These are phyloP conservation scores for Grosmannia serpens DNA, from an alignment of 2,329 filamentous ascomycete species.

Conservation along the genomic window DNA sequence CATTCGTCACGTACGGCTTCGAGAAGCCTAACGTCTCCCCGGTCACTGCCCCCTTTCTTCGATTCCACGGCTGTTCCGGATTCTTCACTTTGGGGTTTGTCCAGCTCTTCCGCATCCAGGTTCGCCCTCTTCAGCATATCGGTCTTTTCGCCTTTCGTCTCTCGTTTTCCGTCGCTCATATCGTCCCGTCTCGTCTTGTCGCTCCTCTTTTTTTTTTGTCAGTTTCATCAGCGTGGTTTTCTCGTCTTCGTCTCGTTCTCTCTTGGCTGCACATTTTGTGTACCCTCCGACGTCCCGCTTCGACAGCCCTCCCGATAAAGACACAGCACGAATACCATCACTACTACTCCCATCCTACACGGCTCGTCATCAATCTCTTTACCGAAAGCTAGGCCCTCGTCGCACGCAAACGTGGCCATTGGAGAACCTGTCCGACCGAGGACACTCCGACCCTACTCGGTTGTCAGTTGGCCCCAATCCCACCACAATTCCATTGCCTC, in stretches of 20 bases:
- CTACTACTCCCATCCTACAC: background rate
- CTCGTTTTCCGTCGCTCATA: background rate
- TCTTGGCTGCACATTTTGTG: background rate
- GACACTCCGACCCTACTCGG: background rate
- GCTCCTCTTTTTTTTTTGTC: background rate
- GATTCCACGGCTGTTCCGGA: background rate
- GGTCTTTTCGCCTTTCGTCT: background rate
- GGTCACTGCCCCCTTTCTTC: background rate
- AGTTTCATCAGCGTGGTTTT: background rate
- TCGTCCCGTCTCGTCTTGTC: background rate
- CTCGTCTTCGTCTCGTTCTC: slow-evolving; percentile 1
- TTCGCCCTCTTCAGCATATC: background rate
- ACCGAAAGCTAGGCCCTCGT: slow-evolving; percentile 4
- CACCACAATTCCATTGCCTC: background rate
- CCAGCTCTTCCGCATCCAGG: background rate
- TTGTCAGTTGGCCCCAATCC: slow-evolving; percentile 4
- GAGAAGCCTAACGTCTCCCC: background rate
- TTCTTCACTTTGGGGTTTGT: background rate
- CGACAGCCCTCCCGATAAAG: background rate
- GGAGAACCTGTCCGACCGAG: slow-evolving; percentile 6
- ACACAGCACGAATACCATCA: background rate
- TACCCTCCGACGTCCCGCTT: background rate
- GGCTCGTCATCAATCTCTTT: background rate
- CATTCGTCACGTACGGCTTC: background rate
- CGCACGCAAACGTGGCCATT: slow-evolving; percentile 6